Evolutionary conservation across 2,329 filamentous ascomycete genomes (phyloP), one percentile per base, ranked within the genome.

Genomic region (Acrocalymma vagum): DNA sequence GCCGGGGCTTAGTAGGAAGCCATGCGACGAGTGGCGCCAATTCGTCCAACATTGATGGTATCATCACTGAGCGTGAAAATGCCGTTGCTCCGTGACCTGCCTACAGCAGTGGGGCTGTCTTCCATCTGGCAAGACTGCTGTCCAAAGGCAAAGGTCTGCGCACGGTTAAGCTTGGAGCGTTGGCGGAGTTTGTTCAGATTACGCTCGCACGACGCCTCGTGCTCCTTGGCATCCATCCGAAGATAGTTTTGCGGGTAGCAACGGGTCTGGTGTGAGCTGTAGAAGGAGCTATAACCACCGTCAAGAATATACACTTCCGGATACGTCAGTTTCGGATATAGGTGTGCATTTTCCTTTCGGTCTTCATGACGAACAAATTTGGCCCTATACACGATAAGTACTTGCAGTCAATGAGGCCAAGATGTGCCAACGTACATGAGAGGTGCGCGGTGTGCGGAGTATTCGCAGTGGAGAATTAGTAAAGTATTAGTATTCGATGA

Each of bases 221-320:
- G 92, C 67, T 93, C 90, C 66, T 93, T 88, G 53, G 88, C 90
- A 53, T 86, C 88, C 94, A 99, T 99, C 72, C 94, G 91, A 44
- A 99, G 90, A 65, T 99, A 99, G 65, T 93, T 91, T 62, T 95
- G 92, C 15, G 94, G 94, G 60, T 86, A 94, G 78, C 94, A 99
- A 47, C 92, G 85, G 30, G 80, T 75, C 36, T 85, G 85, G 69
- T 96, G 85, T 51, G 89, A 79, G 16, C 82, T 76, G 69, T 93
- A 99, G 78, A 99, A 99, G 18, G 85, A 85, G 70, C 91, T 96
- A 76, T 99, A 99, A 28, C 94, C 94, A 46, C 94, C 94, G 54
- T 97, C 91, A 26, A 99, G 79, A 59, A 99, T 96, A 71, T 99
- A 99, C 53, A 97, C 85, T 69, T 99, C 94, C 2, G 94, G 94